Base-by-base conservation (phyloP, 2,329 filamentous ascomycete genomes). In the Ascosphaera aggregata region DNA sequence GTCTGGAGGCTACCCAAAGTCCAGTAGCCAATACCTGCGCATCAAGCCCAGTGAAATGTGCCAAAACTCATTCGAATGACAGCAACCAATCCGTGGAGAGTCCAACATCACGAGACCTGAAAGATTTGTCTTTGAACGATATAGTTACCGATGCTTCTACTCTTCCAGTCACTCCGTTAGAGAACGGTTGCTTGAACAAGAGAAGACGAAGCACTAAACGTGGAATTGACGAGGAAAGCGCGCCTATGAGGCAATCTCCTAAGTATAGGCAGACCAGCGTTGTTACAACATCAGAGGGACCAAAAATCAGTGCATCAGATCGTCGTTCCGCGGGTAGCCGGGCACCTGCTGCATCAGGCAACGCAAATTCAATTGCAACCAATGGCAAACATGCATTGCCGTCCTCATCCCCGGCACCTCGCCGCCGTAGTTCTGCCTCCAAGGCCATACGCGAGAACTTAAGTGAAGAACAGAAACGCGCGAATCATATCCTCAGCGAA, bases 401-500 rank as follows among this genome's bases (percentile, higher is more conserved):
- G 5, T 27, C 22, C 11, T 27, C 22, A 5, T 27, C 22, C 22
- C 11, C 22, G 22, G 22, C 7, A 27, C 11, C 22, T 27, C 22
- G 22, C 22, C 22, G 22, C 11, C 22, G 22, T 27, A 27, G 22
- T 11, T 27, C 22, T 5, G 22, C 22, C 22, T 27, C 7, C 22
- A 27, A 27, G 22, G 22, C 11, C 22, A 27, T 27, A 2, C 53
- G 77, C 18, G 69, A 76, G 48, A 76, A 76, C 45, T 54, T 89
- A 3, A 71, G 73, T 0, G 79, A 86, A 46, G 74, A 78, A 43
- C 78, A 89, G 55, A 89, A 86, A 56, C 67, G 80, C 36, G 76
- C 75, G 49, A 92, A 93, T 47, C 81, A 91, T 51, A 89, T 92
- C 45, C 66, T 75, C 39, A 89, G 81, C 39, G 82, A 91, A 52